phyloP scores from a whole-genome alignment of 1,284 basidiomycete genomes.

The Chalciporus sp. region DNA sequence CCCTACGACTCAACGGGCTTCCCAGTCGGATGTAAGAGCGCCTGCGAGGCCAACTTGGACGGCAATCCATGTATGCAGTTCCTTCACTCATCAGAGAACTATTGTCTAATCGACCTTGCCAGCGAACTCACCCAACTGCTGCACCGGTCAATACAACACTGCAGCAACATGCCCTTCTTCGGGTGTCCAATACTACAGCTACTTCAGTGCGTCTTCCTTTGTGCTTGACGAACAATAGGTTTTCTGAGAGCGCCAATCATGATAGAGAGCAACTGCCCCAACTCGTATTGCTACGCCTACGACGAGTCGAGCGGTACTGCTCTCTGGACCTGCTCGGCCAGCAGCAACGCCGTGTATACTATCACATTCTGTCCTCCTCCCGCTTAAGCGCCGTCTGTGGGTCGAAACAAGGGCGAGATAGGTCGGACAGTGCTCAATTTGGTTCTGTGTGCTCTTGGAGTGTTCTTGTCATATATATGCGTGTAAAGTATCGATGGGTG shows the following conservation, averaged over 20 bases:
- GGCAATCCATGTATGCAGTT: constrained; percentile 37
- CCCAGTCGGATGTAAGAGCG: constrained; percentile 52
- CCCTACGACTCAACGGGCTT: constrained; percentile 44
- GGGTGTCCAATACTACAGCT: constrained; percentile 47
- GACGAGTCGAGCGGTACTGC: constrained; percentile 46
- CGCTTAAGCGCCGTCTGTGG: constrained; percentile 12
- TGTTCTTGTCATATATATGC: neutral
- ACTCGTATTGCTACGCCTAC: constrained; percentile 49
- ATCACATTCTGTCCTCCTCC: constrained; percentile 45
- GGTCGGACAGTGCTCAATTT: no score
- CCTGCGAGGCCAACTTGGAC: constrained; percentile 48
- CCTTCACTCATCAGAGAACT: neutral
- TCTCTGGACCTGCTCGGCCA: constrained; percentile 39
- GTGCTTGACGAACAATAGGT: neutral
- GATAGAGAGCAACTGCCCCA: constrained; percentile 41
- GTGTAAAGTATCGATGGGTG: neutral
- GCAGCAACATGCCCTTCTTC: constrained; percentile 44
- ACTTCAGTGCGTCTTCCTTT: constrained; percentile 43
- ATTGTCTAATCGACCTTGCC: constrained; percentile 2
- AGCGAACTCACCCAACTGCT: constrained; percentile 40
- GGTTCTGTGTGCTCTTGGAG: neutral
- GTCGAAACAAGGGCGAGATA: neutral
- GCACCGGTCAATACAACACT: constrained; percentile 41
- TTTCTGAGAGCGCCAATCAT: constrained; percentile 1
- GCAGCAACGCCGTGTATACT: constrained; percentile 36